Evolutionary conservation across 352 stramenopile genomes (phyloP).

Genomic region (Pythium monospermum): DNA sequence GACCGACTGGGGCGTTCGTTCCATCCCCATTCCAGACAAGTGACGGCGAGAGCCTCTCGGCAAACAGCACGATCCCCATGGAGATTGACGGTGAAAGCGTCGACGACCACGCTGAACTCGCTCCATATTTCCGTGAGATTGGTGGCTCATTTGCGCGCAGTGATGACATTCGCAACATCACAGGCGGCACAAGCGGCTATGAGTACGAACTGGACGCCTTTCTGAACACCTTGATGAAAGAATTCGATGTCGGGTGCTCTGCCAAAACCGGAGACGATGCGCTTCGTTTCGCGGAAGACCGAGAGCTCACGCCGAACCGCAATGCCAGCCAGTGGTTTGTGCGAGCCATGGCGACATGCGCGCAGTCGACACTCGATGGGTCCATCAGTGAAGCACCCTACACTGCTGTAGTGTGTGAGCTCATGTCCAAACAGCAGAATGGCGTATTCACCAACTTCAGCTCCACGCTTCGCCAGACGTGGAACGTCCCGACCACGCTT

Average conservation of each 20-base stretch:
- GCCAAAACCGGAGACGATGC: slow-evolving; percentile 23
- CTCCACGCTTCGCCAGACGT: slow-evolving; percentile 47
- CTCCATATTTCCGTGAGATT: slow-evolving; percentile 19
- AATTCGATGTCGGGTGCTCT: slow-evolving; percentile 47
- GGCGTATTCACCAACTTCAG: slow-evolving; percentile 77
- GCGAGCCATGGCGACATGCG: slow-evolving; percentile 43
- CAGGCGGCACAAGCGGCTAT: slow-evolving; percentile 13
- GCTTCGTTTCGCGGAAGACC: slow-evolving; percentile 35
- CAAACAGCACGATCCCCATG: slow-evolving; percentile 28
- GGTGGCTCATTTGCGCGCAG: slow-evolving; percentile 30
- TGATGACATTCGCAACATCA: slow-evolving; percentile 29
- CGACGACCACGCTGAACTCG: slow-evolving; percentile 17
- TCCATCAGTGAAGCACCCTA: slow-evolving; percentile 33
- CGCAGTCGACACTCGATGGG: slow-evolving; percentile 41
- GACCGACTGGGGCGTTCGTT: slow-evolving; percentile 28
- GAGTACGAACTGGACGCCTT: slow-evolving; percentile 61
- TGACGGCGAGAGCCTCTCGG: slow-evolving; percentile 14
- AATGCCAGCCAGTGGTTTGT: slow-evolving; percentile 42
- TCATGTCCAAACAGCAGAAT: slow-evolving; percentile 63
- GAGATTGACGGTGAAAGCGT: slow-evolving; percentile 22
- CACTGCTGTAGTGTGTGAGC: slow-evolving; percentile 56
- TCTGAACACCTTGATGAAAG: slow-evolving; percentile 47
- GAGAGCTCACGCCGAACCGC: slow-evolving; percentile 39
- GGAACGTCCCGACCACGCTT: slow-evolving; percentile 33
- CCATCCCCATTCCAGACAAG: slow-evolving; percentile 21